phyloP scores from a whole-genome alignment of 2,329 filamentous ascomycete genomes.

The Sporothrix schenckii region DNA sequence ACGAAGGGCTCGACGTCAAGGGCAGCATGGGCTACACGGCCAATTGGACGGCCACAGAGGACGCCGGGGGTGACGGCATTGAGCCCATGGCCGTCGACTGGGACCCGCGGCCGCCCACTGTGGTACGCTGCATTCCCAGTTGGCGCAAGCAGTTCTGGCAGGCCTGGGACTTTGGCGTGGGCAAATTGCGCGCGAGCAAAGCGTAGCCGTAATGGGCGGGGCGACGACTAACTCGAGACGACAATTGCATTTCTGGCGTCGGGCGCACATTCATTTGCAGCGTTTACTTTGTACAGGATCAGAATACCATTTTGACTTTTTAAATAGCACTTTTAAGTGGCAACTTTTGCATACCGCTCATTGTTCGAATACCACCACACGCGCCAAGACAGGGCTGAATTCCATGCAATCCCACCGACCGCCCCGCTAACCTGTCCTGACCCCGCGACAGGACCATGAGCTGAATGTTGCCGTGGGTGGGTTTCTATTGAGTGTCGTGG shows the following conservation, averaged over 20 bases:
- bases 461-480: too few species aligned
- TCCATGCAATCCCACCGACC: not conserved
- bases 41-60: slow-evolving; percentile 2
- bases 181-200: not conserved
- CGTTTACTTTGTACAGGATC: not conserved
- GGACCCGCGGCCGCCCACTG: slow-evolving; percentile 5
- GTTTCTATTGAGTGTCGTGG: too few species aligned
- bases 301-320: not conserved
- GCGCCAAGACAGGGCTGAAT: slow-evolving; percentile 5
- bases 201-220: not conserved
- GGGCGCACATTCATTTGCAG: not conserved
- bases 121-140: slow-evolving; percentile 14
- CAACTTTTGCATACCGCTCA: not conserved
- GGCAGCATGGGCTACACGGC: slow-evolving; percentile 7
- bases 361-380: not conserved
- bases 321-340: not conserved
- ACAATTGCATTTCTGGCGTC: not conserved
- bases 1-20: slow-evolving; percentile 11
- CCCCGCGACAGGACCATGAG: not conserved
- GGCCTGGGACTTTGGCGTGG: slow-evolving; percentile 13
- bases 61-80: not conserved
- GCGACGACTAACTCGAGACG: too few species aligned
- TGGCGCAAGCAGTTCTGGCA: slow-evolving; percentile 26
- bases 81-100: not conserved
- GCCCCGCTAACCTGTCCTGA: not conserved